These are phyloP conservation scores for Lipomyces spencermartinsiae DNA, from an alignment of 805 yeast species.

Conservation along the genomic window DNA sequence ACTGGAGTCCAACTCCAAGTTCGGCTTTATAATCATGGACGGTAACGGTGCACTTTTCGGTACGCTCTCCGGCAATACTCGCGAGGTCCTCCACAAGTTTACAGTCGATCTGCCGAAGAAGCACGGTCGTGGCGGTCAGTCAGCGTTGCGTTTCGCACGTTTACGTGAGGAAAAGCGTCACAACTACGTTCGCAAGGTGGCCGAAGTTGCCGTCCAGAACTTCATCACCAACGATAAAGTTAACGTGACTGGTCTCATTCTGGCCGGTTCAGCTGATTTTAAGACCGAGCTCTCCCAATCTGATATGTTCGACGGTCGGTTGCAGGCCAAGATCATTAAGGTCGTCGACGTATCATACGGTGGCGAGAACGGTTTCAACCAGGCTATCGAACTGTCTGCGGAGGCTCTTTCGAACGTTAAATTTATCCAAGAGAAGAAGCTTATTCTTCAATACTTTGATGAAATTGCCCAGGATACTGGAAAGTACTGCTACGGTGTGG, in stretches of 20 bases:
- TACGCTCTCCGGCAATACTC: slow-evolving; percentile 91
- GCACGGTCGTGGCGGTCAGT: slow-evolving; percentile 99
- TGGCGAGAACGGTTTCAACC: slow-evolving; percentile 99
- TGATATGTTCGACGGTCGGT: slow-evolving; percentile 90
- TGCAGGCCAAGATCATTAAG: slow-evolving; percentile 84
- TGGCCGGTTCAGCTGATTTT: slow-evolving; percentile 99
- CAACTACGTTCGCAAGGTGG: slow-evolving; percentile 96
- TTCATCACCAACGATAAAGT: slow-evolving; percentile 95
- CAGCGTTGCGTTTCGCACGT: slow-evolving; percentile 98
- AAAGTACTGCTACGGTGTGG: slow-evolving; percentile 96
- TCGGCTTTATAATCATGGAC: slow-evolving; percentile 98
- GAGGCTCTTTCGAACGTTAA: slow-evolving; percentile 97
- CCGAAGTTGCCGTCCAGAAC: slow-evolving; percentile 97
- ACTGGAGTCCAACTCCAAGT: slow-evolving; percentile 92
- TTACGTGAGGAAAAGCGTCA: slow-evolving; percentile 99
- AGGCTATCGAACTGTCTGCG: slow-evolving; percentile 96
- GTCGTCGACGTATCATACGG: slow-evolving; percentile 98
- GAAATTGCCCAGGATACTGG: slow-evolving; percentile 98
- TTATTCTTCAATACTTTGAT: slow-evolving; percentile 89
- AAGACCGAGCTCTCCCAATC: slow-evolving; percentile 92
- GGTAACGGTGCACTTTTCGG: slow-evolving; percentile 99
- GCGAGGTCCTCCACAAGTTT: slow-evolving; percentile 95
- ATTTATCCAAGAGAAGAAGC: slow-evolving; percentile 97
- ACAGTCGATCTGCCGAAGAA: slow-evolving; percentile 97
- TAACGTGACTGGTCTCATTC: slow-evolving; percentile 89